phyloP scores from a whole-genome alignment of 306 rosid genomes.

The Acacia melanoxylon region DNA sequence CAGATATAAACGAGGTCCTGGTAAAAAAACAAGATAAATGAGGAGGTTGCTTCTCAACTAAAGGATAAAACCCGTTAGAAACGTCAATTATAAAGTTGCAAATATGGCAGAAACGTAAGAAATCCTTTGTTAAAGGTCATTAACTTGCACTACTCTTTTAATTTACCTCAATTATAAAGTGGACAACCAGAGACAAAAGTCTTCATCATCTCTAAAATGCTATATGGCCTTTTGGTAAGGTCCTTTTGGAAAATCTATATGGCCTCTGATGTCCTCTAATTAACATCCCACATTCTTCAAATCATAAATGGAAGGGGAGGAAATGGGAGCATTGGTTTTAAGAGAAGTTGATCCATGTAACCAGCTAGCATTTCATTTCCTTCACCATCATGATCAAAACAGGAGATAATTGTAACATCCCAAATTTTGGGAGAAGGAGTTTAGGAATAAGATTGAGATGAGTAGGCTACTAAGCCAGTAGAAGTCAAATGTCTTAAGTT shows the following conservation, averaged over 20 bases:
- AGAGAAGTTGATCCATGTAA: neutral
- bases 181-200: conserved; percentile 18
- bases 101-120: too few species aligned
- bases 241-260: conserved; percentile 10
- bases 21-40: too few species aligned
- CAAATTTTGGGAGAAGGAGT: too few species aligned
- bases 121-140: neutral
- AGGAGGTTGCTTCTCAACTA: too few species aligned
- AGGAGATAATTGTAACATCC: too few species aligned
- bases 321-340: neutral
- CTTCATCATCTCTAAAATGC: conserved; percentile 18
- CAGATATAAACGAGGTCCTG: too few species aligned
- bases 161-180: conserved; percentile 10
- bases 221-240: neutral
- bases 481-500: too few species aligned
- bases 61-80: too few species aligned
- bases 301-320: neutral
- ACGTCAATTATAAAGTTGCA: too few species aligned
- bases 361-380: neutral
- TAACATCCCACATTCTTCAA: neutral
- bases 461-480: too few species aligned
- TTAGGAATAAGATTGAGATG: too few species aligned
- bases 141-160: neutral
- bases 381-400: neutral
- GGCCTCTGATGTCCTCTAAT: neutral